Evolutionary conservation across 352 stramenopile species (phyloP).

Genomic region (Phytopythium mirpurense): DNA sequence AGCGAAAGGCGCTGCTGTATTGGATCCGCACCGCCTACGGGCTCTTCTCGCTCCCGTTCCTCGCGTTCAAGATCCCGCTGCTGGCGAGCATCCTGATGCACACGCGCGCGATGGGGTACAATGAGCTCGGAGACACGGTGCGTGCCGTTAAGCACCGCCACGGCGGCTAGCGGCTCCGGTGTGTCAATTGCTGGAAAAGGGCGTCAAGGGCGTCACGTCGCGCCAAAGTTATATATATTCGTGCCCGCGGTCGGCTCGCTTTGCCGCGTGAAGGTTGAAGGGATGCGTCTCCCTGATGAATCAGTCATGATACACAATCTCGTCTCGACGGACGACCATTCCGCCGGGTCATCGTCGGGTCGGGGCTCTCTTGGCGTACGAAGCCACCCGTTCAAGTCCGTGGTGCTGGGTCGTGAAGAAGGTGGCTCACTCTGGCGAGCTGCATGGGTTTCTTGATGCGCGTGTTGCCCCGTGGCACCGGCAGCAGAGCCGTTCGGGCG

Average conservation of each 20-base stretch:
- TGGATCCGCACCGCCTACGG: slow-evolving; percentile 86
- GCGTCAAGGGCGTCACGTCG: background rate
- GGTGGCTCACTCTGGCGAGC: background rate
- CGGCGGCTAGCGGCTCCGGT: slow-evolving; percentile 9
- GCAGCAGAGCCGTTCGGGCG: background rate
- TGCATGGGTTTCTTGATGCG: no score
- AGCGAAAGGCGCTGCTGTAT: slow-evolving; percentile 79
- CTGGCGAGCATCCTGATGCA: slow-evolving; percentile 80
- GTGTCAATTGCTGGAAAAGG: slow-evolving; percentile 4
- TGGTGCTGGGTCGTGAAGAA: background rate
- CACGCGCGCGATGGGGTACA: slow-evolving; percentile 83
- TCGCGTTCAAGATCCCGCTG: slow-evolving; percentile 85
- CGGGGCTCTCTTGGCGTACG: background rate
- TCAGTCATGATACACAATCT: slow-evolving; percentile 7
- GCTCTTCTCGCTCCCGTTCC: slow-evolving; percentile 82
- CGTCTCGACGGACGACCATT: background rate
- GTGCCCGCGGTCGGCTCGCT: background rate
- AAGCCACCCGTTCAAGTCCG: background rate
- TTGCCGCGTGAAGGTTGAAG: background rate
- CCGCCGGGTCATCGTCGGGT: background rate
- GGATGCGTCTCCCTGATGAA: background rate
- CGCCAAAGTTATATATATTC: slow-evolving; percentile 8
- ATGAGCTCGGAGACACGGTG: slow-evolving; percentile 71
- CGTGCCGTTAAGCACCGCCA: slow-evolving; percentile 34
- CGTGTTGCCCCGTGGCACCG: background rate